Base-by-base conservation (phyloP, 192 early-diverging fungal genomes). In the Coemansia sp. region DNA sequence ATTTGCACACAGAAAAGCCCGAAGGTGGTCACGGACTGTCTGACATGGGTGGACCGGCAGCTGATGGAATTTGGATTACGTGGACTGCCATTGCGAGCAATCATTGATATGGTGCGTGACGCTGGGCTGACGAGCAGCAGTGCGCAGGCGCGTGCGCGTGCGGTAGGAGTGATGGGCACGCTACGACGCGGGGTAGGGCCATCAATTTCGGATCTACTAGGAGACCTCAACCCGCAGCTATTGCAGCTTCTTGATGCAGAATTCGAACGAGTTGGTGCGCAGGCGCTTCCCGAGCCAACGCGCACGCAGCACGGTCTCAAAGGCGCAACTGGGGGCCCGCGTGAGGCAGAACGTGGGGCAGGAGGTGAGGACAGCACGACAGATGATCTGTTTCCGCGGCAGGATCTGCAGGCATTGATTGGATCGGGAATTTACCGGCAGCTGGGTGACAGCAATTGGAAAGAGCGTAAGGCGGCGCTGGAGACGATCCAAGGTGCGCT, bases 21-120 rank as follows among this genome's bases (percentile, higher is more conserved):
- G 3, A 99, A 99, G 78, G 88, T 89, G 0, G 68, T 97, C 7
- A 90, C 92, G 0, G 96, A 98, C 69, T 86, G 86, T 7, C 60
- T 99, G 55, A 64, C 84, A 16, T 99, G 96, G 95, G 88, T 97
- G 19, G 85, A 95, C 63, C 68, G 85, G 16, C 88, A 87, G 60
- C 58, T 98, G 49, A 78, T 92, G 55, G 97, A 98, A 47, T 99
- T 99, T 84, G 97, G 97, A 18, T 87, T 92, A 7, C 66, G 67
- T 1, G 94, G 94, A 0, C 66, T 99, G 18, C 76, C 86, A 53
- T 68, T 97, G 6, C 82, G 88, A 9, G 87, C 88, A 26, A 72
- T 99, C 16, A 87, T 96, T 56, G 92, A 91, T 9, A 93, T 95
- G 74, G 69, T 94, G 16, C 97, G 97, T 80, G 69, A 81, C 23